phyloP scores from a whole-genome alignment of 2,329 filamentous ascomycete species.

The Pseudogymnoascus sp. region DNA sequence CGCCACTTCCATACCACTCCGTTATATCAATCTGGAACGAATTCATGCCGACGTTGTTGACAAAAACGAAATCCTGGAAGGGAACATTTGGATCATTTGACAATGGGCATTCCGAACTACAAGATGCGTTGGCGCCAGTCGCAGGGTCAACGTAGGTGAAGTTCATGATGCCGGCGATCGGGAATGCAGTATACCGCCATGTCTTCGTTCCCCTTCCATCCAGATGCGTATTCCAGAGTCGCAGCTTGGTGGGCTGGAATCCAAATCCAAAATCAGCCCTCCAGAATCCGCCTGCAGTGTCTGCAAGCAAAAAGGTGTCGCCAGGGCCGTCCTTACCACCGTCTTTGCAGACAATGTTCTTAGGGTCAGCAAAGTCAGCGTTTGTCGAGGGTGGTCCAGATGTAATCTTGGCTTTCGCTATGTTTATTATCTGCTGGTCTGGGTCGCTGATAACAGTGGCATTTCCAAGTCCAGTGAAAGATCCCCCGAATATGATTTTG shows the following conservation, averaged over 20 bases:
- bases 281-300: slow-evolving; percentile 74
- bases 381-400: slow-evolving; percentile 54
- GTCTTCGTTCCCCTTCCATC: slow-evolving; percentile 81
- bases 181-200: slow-evolving; percentile 78
- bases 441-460: slow-evolving; percentile 58
- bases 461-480: slow-evolving; percentile 83
- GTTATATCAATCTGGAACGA: slow-evolving; percentile 78
- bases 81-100: slow-evolving; percentile 57
- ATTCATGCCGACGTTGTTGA: slow-evolving; percentile 82
- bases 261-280: slow-evolving; percentile 73
- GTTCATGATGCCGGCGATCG: slow-evolving; percentile 91
- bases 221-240: slow-evolving; percentile 78
- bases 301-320: slow-evolving; percentile 75
- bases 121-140: slow-evolving; percentile 60
- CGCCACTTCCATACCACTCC: slow-evolving; percentile 79
- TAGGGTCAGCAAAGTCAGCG: slow-evolving; percentile 65
- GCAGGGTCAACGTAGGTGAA: slow-evolving; percentile 77
- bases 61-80: slow-evolving; percentile 87
- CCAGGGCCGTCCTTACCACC: slow-evolving; percentile 58
- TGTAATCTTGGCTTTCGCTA: slow-evolving; percentile 69
- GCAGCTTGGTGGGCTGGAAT: slow-evolving; percentile 79
- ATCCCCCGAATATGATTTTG: slow-evolving; percentile 86
- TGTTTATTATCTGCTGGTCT: slow-evolving; percentile 74
- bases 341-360: slow-evolving; percentile 75
- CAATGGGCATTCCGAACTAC: slow-evolving; percentile 79